Evolutionary conservation across 2,329 filamentous ascomycete species (phyloP).

Genomic region (Nemania serpens): DNA sequence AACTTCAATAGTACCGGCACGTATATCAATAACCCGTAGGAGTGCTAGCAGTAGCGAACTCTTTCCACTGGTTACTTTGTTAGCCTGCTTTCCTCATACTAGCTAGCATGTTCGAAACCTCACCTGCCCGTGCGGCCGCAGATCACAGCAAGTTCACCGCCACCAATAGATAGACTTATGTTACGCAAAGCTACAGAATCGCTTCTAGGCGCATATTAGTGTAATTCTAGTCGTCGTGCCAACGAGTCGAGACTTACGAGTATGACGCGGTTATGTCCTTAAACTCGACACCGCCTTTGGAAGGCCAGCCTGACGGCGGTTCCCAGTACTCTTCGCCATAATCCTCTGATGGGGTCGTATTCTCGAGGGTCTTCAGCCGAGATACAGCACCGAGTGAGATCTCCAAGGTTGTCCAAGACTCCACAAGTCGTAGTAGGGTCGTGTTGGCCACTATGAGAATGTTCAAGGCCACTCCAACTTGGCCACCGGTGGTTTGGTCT

Average conservation of each 20-base stretch:
- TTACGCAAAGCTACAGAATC: constrained; percentile 34
- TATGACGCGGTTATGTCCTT: constrained; percentile 40
- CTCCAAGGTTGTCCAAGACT: constrained; percentile 43
- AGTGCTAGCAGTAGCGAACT: constrained; percentile 35
- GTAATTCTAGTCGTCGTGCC: background rate
- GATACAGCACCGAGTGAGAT: constrained; percentile 44
- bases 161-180: constrained; percentile 37
- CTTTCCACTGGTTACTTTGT: constrained; percentile 45
- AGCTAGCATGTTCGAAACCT: constrained; percentile 14
- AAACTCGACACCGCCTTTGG: constrained; percentile 35
- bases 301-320: constrained; percentile 37
- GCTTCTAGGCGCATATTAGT: constrained; percentile 15
- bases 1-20: constrained; percentile 36
- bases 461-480: constrained; percentile 45
- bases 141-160: constrained; percentile 55
- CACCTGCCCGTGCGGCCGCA: constrained; percentile 58
- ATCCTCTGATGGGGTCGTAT: constrained; percentile 31
- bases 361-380: constrained; percentile 40
- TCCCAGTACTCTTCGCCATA: background rate
- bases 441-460: constrained; percentile 43
- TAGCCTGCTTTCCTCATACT: too few relatives aligned
- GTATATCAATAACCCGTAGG: constrained; percentile 35
- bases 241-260: constrained; percentile 27
- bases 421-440: constrained; percentile 42
- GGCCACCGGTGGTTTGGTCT: constrained; percentile 34